A percentile compares a stretch with the other conserved stretches of the same genome.
Conservation (phyloP, 495 filamentous ascomycete species). For the Lentithecium fluviatile region DNA sequence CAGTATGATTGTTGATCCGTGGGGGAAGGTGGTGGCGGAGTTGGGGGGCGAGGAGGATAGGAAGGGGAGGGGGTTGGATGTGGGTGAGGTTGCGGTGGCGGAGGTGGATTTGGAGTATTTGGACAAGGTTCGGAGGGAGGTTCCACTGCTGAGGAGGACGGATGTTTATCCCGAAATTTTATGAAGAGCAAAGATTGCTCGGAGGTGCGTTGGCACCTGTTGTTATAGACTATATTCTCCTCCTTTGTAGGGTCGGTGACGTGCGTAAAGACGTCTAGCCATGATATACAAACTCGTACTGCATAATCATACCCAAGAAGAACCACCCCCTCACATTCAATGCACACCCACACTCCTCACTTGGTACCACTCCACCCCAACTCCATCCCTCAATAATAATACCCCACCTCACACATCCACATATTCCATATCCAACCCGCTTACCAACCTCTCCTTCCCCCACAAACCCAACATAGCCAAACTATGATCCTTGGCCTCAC, state of each 20-base stretch:
- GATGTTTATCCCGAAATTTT: conserved; percentile 61
- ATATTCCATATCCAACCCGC: conserved; percentile 17
- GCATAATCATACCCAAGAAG: too few relatives aligned
- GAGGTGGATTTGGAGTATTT: conserved; percentile 44
- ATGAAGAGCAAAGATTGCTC: too few relatives aligned
- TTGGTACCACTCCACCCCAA: neutral
- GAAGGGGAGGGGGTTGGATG: conserved; percentile 34
- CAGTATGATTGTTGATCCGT: conserved; percentile 83
- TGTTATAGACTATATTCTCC: too few relatives aligned
- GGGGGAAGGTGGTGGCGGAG: conserved; percentile 73
- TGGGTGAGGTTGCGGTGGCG: conserved; percentile 51
- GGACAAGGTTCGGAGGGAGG: conserved; percentile 45
- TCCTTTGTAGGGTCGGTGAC: too few relatives aligned
- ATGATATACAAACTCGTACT: too few relatives aligned
- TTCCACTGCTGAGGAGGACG: conserved; percentile 48
- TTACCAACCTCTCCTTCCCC: conserved; percentile 7
- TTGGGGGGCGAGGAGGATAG: conserved; percentile 50
- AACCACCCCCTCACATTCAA: too few relatives aligned
- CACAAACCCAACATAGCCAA: conserved; percentile 10
- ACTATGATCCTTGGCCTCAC: conserved; percentile 6
- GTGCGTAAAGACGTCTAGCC: too few relatives aligned
- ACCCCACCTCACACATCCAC: conserved; percentile 74
- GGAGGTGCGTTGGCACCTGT: too few relatives aligned
- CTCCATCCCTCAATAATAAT: too few relatives aligned
- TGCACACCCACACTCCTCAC: too few relatives aligned